Evolutionary conservation across 2,329 filamentous ascomycete species (phyloP), one percentile per base, ranked within the genome.

Genomic region (Apiospora pterosperma): DNA sequence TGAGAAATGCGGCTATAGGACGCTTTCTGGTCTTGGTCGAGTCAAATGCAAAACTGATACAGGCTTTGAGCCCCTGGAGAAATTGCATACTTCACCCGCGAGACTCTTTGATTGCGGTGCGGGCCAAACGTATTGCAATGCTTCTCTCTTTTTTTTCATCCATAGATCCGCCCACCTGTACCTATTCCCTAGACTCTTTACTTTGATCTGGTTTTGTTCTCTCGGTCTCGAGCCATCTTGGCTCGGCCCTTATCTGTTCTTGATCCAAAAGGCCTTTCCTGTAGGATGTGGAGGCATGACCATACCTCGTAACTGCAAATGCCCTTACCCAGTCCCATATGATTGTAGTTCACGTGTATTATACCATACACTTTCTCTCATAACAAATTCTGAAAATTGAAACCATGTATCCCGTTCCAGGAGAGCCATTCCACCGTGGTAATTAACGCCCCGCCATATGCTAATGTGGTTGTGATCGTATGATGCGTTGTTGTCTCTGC

Each of bases 361-460:
- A 52, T 31, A 52, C 25, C 58, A 34, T 66, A 63, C 62, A 59
- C 65, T 67, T 67, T 62, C 65, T 59, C 60, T 63, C 38, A 42
- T 55, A 34, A 55, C 28, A 34, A 55, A 55, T 55, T 19, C 25
- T 31, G 28, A 55, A 55, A 55, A 21, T 7, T 34, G 25, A 34
- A 34, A 34, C 62, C 64, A 63, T 58, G 59, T 28, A 41, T 31
- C 60, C 65, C 62, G 58, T 67, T 67, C 67, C 63, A 58, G 63
- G 66, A 63, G 58, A 61, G 39, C 61, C 61, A 59, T 28, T 28
- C 62, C 63, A 61, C 62, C 63, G 59, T 23, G 8, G 16, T 21
- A 64, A 25, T 34, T 39, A 70, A 71, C 69, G 69, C 69, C 69
- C 62, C 31, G 60, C 70, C 66, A 68, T 66, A 67, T 69, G 69